Conservation (phyloP, 2,329 filamentous ascomycete species). For the Alternaria sp. region DNA sequence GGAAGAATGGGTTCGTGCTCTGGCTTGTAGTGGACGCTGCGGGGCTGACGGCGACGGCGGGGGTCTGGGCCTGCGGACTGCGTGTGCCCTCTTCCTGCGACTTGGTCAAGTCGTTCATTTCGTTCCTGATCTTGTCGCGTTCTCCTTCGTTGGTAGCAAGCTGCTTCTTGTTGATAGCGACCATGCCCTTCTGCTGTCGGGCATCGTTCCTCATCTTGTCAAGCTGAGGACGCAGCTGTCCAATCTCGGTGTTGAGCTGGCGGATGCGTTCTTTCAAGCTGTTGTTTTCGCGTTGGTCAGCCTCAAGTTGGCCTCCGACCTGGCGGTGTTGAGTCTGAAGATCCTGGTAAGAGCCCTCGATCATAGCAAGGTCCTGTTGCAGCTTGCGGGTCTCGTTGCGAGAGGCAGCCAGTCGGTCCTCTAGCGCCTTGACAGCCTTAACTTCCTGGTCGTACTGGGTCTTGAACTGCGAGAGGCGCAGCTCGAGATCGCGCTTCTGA, state of each 20-base stretch:
- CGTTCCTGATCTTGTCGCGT: slow-evolving; percentile 82
- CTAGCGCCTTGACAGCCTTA: slow-evolving; percentile 80
- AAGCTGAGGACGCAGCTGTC: slow-evolving; percentile 83
- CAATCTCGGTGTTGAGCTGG: slow-evolving; percentile 79
- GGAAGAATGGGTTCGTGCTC: slow-evolving; percentile 95
- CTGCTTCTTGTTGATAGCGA: slow-evolving; percentile 99
- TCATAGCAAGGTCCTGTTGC: slow-evolving; percentile 79
- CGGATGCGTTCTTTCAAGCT: slow-evolving; percentile 87
- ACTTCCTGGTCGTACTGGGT: slow-evolving; percentile 92
- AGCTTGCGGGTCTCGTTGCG: slow-evolving; percentile 83
- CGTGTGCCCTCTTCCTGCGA: slow-evolving; percentile 61
- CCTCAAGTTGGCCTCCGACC: slow-evolving; percentile 73
- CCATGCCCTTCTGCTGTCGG: slow-evolving; percentile 92
- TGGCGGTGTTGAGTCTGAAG: slow-evolving; percentile 83
- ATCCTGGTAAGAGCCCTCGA: slow-evolving; percentile 83
- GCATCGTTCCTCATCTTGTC: slow-evolving; percentile 93
- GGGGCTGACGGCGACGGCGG: slow-evolving; percentile 71
- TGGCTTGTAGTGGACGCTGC: slow-evolving; percentile 65
- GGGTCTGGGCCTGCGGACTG: slow-evolving; percentile 37
- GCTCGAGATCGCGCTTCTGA: slow-evolving; percentile 93
- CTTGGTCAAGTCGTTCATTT: slow-evolving; percentile 73
- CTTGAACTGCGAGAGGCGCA: slow-evolving; percentile 83
- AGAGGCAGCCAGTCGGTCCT: slow-evolving; percentile 79
- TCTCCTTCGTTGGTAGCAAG: slow-evolving; percentile 87
- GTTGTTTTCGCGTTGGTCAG: slow-evolving; percentile 88